Percentiles rank a stretch among this genome's conserved stretches.
phyloP scores from a whole-genome alignment of 768 basidiomycete species.

The Rhizopogon vesiculosus region DNA sequence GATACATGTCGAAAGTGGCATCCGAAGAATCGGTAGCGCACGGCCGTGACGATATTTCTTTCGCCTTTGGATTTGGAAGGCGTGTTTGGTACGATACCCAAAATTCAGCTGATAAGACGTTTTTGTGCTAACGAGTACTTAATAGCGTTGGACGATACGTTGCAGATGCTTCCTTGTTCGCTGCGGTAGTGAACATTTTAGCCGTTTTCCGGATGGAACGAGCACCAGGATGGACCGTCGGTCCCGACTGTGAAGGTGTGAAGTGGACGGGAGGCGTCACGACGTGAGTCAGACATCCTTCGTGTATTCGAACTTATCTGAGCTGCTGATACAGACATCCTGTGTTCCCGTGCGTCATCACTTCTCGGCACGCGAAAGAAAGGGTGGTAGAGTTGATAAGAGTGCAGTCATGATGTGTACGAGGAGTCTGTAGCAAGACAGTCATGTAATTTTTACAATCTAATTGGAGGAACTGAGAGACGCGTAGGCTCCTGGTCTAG shows the following conservation, averaged over 20 bases:
- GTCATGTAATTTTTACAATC: too few relatives aligned
- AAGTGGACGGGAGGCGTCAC: constrained; percentile 15
- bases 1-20: constrained; percentile 14
- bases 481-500: too few relatives aligned
- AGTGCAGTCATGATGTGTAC: too few relatives aligned
- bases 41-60: constrained; percentile 12
- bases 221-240: constrained; percentile 11
- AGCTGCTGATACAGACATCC: constrained; percentile 1
- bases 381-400: neutral
- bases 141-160: constrained; percentile 39
- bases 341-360: constrained; percentile 2
- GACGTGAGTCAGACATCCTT: constrained; percentile 12
- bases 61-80: constrained; percentile 39
- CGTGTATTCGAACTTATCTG: neutral
- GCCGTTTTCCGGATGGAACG: constrained; percentile 12
- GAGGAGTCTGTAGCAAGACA: too few relatives aligned
- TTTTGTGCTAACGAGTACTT: neutral
- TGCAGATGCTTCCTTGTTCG: constrained; percentile 34
- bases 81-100: constrained; percentile 14
- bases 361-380: neutral
- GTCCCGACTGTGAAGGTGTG: constrained; percentile 15
- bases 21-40: neutral
- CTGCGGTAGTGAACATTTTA: constrained; percentile 18
- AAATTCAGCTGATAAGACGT: neutral
- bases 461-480: too few relatives aligned